These are phyloP conservation scores for Thermomyces lanuginosus DNA, from an alignment of 2,329 filamentous ascomycete species.

Conservation along the genomic window DNA sequence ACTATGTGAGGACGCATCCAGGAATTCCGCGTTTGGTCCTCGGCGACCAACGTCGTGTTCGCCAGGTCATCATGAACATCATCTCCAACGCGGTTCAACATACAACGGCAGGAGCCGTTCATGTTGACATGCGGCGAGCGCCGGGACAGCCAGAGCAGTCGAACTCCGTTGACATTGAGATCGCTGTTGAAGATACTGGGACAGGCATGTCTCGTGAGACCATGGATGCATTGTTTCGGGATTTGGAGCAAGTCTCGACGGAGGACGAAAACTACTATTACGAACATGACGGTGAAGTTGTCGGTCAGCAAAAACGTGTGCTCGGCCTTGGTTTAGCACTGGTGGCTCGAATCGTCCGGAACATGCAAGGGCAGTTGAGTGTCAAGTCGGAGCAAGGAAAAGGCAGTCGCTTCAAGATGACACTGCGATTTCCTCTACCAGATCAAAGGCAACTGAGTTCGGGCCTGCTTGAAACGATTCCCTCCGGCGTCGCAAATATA, in stretches of 20 bases:
- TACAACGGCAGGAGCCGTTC: conserved; percentile 51
- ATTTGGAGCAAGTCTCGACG: conserved; percentile 48
- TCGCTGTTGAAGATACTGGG: conserved; percentile 62
- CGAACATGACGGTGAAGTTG: conserved; percentile 17
- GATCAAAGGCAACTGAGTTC: too few species aligned
- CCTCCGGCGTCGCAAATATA: conserved; percentile 10
- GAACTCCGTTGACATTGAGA: conserved; percentile 49
- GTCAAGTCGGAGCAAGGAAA: conserved; percentile 70
- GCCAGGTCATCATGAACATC: conserved; percentile 69
- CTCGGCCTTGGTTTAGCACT: conserved; percentile 73
- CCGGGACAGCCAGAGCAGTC: conserved; percentile 28
- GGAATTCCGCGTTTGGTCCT: conserved; percentile 55
- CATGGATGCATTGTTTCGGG: conserved; percentile 44
- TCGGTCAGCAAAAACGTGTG: conserved; percentile 28
- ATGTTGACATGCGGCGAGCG: conserved; percentile 49
- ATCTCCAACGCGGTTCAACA: conserved; percentile 73
- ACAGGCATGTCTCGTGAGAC: conserved; percentile 43
- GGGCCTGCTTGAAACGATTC: conserved; percentile 5
- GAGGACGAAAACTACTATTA: conserved; percentile 32
- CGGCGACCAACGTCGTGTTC: conserved; percentile 64
- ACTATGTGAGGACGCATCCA: conserved; percentile 49
- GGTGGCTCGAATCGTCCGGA: conserved; percentile 72
- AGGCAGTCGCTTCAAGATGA: conserved; percentile 67
- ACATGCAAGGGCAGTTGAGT: conserved; percentile 76
- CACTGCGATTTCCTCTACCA: conserved; percentile 57